Base-by-base conservation (phyloP, 2,329 filamentous ascomycete species). In the Phialophora verrucosa region DNA sequence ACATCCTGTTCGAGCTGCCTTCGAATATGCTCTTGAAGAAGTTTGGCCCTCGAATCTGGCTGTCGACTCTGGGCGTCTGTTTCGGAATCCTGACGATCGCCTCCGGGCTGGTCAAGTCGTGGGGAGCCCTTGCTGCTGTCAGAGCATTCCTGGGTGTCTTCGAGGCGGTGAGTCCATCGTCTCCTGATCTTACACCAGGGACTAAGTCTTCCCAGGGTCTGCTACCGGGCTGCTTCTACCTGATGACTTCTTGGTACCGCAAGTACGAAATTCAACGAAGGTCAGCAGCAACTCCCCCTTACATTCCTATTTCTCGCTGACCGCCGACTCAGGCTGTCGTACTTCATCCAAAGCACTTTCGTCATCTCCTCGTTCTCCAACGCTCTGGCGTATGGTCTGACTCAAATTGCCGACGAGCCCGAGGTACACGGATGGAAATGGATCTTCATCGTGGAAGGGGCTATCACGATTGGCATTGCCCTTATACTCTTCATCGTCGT, bases 391-490 rank as follows among this genome's bases (percentile, higher is more conserved):
- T 91, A 84, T 72, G 88, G 85, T 0, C 80, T 91, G 20, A 89
- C 90, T 66, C 81, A 85, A 53, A 78, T 90, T 1, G 76, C 89
- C 70, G 86, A 87, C 1, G 78, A 75, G 12, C 80, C 78, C 1
- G 84, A 84, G 3, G 72, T 90, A 23, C 81, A 82, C 11, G 87
- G 88, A 1, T 90, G 88, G 88, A 83, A 86, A 32, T 90, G 85
- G 82, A 90, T 90, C 87, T 90, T 87, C 70, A 75, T 90, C 0
- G 85, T 90, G 0, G 87, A 90, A 71, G 88, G 88, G 0, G 73
- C 85, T 10, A 86, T 90, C 69, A 83, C 88, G 7, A 82, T 82
- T 66, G 62, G 86, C 25, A 77, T 90, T 23, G 87, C 88, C 2
- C 71, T 88, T 38, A 63, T 82, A 7, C 88, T 87, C 0, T 90